Base-by-base conservation (phyloP, 2,329 filamentous ascomycete genomes). In the Penicillium sp. region DNA sequence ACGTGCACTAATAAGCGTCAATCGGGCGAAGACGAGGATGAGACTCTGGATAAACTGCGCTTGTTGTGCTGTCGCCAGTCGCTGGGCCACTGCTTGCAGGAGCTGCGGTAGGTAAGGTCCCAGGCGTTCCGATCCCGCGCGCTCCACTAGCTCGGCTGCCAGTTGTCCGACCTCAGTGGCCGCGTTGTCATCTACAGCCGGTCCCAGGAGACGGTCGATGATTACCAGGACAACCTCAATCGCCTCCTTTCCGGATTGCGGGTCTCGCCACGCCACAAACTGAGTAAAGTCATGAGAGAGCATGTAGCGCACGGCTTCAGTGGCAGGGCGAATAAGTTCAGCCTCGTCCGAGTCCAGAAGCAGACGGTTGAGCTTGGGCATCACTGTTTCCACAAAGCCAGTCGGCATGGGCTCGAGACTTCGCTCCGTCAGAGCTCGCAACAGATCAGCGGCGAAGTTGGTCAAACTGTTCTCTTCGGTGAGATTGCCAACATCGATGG, bases 111-210 rank as follows among this genome's bases (percentile, higher is more conserved):
- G 81, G 71, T 91, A 97, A 10, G 92, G 92, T 0, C 94, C 94
- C 10, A 99, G 85, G 51, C 90, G 86, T 70, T 96, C 92, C 33
- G 92, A 87, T 10, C 94, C 94, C 48, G 93, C 94, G 75, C 94
- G 96, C 75, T 97, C 93, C 1, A 99, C 94, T 24, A 99, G 81
- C 74, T 96, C 92, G 1, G 93, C 93, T 4, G 94, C 94, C 60
- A 99, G 84, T 14, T 92, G 91, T 63, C 94, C 94, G 39, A 99
- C 92, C 76, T 99, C 93, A n/a, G 92, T 91, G 5, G 93, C 94
- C 16, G 92, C 90, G 66, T 93, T 91, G 67, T 99, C 94, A 66
- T 95, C 90, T n/a, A 97, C 88, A 1, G 83, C 77, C 1, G 90
- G 88, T 3, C 90, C 88, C 26, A 99, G 83, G 4, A 99, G 83